phyloP scores from a whole-genome alignment of 2,329 filamentous ascomycete genomes.

The Alternaria burnsii region DNA sequence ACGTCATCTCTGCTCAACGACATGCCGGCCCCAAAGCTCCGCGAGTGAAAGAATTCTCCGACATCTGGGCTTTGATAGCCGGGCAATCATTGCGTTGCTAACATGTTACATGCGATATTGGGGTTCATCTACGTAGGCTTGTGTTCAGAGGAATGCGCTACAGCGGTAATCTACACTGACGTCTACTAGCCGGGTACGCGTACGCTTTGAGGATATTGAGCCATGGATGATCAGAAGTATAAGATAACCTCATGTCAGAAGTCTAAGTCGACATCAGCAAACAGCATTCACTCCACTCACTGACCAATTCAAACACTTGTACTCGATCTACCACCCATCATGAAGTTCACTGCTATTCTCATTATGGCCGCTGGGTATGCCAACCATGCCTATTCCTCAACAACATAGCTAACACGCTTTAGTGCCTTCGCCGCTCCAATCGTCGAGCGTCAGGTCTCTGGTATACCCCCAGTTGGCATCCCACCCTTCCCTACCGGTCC shows the following conservation, averaged over 20 bases:
- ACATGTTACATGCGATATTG: slow-evolving; percentile 11
- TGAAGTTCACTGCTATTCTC: slow-evolving; percentile 19
- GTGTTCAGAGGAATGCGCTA: not conserved
- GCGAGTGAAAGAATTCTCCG: slow-evolving; percentile 5
- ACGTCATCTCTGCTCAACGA: slow-evolving; percentile 4
- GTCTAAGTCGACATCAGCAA: not conserved
- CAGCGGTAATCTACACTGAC: not conserved
- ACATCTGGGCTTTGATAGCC: not conserved
- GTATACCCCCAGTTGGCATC: slow-evolving; percentile 3
- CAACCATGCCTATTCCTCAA: not conserved
- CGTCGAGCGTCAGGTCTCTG: slow-evolving; percentile 10
- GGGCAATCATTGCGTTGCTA: not conserved
- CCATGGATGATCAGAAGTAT: not conserved
- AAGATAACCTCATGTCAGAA: slow-evolving; percentile 7
- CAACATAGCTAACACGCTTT: slow-evolving; percentile 4
- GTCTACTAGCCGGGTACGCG: not conserved
- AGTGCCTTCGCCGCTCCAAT: slow-evolving; percentile 25
- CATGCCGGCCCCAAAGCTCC: not conserved
- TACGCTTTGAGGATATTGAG: not conserved
- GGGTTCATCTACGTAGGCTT: slow-evolving; percentile 16
- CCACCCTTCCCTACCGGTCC: slow-evolving; percentile 4
- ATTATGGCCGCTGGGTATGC: slow-evolving; percentile 21
- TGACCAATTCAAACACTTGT: not conserved
- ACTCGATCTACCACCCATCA: slow-evolving; percentile 2
- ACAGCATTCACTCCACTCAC: not conserved